Conservation (phyloP, 176 grass and related monocot genomes). For the Oryza officinalis region DNA sequence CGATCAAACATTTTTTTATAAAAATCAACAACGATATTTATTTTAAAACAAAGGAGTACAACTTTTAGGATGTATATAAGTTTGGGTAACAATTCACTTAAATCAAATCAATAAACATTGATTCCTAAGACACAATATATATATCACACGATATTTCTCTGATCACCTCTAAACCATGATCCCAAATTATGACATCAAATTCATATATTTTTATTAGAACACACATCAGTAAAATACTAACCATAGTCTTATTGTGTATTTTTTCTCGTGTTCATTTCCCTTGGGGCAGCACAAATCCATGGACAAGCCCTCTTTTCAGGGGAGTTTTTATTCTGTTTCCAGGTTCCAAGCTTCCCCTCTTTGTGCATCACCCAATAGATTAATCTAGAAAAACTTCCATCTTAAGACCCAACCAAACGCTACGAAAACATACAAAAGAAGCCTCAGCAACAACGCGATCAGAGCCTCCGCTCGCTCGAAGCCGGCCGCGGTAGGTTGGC, state of each 20-base stretch:
- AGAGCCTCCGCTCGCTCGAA: background rate
- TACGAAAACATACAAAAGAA: background rate
- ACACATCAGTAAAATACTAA: background rate
- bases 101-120: too few species aligned
- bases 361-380: background rate
- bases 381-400: background rate
- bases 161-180: too few species aligned
- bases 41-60: too few species aligned
- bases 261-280: background rate
- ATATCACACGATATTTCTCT: too few species aligned
- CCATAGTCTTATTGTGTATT: background rate
- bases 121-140: too few species aligned
- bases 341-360: background rate
- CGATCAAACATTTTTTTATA: too few species aligned
- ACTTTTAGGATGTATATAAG: too few species aligned
- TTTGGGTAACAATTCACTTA: too few species aligned
- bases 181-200: too few species aligned
- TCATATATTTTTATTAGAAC: too few species aligned
- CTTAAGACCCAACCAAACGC: conserved; percentile 2
- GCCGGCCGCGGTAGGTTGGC: background rate
- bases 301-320: background rate
- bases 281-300: background rate
- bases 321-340: background rate
- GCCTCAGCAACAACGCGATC: too few species aligned
- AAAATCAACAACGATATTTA: too few species aligned